Evolutionary conservation across 257 asterid genomes (phyloP).

Genomic region (Prunella vulgaris): DNA sequence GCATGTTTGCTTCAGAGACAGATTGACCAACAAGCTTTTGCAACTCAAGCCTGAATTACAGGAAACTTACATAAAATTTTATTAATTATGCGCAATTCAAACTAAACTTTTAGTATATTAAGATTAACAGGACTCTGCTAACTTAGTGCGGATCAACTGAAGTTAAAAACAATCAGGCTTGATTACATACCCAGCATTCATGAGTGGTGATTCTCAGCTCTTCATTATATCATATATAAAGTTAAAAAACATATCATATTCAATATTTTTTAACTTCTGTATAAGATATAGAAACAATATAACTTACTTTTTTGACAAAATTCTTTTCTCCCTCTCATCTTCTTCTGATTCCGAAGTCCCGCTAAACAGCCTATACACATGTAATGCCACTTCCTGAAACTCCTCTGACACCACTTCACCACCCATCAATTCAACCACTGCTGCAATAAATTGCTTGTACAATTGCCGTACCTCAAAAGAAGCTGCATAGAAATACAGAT

Average conservation of each 20-base stretch:
- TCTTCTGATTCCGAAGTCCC: constrained; percentile 40
- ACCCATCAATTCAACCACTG: constrained; percentile 74
- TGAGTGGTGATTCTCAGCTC: not conserved
- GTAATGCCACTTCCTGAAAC: constrained; percentile 79
- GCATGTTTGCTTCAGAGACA: constrained; percentile 44
- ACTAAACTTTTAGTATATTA: not conserved
- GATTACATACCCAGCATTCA: not conserved
- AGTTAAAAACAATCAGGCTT: not conserved
- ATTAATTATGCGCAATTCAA: not conserved
- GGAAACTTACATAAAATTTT: not conserved
- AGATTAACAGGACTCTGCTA: not conserved
- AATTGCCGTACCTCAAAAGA: constrained; percentile 64
- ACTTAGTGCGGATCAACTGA: not conserved
- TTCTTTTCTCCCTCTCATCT: constrained; percentile 36
- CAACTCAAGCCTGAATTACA: constrained; percentile 61
- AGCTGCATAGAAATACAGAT: constrained; percentile 44
- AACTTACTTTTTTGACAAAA: constrained; percentile 51
- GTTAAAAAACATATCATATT: not conserved
- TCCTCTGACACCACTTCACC: constrained; percentile 83
- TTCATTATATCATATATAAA: not conserved
- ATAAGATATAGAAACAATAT: not conserved
- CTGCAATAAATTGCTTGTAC: constrained; percentile 67
- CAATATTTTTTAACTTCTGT: not conserved
- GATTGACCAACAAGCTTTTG: constrained; percentile 66
- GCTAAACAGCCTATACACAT: constrained; percentile 51